Conservation (phyloP, 441 rosid genomes). For the Hura crepitans region DNA sequence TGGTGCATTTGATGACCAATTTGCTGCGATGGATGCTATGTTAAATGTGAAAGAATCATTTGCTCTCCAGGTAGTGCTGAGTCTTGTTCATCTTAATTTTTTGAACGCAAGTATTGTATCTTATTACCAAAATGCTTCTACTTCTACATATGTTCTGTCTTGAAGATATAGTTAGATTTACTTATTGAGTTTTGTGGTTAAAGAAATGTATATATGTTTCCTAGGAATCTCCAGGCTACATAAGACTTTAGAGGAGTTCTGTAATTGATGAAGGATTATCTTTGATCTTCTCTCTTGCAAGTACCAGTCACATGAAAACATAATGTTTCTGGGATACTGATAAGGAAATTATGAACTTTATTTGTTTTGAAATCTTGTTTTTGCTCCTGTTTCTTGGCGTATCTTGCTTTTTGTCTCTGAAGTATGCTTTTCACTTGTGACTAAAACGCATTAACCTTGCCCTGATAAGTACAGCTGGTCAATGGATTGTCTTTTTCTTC, state of each 20-base stretch:
- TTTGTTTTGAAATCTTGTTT: too few species aligned
- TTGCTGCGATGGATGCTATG: constrained; percentile 80
- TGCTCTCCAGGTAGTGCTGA: constrained; percentile 54
- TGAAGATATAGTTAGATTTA: neutral
- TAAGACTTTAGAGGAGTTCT: neutral
- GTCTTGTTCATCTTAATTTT: constrained; percentile 13
- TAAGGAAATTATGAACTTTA: neutral
- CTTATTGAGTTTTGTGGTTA: neutral
- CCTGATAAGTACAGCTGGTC: constrained; percentile 7
- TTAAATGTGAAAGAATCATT: constrained; percentile 69
- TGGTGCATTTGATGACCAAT: constrained; percentile 76
- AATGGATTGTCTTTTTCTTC: too few species aligned
- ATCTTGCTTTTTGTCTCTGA: neutral
- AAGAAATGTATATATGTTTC: neutral
- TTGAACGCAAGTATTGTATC: constrained; percentile 1
- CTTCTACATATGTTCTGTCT: neutral
- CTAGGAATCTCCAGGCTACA: neutral
- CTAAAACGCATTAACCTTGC: neutral
- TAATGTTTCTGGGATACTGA: neutral
- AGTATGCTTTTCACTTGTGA: neutral
- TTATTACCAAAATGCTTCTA: neutral
- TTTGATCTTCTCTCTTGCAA: too few species aligned
- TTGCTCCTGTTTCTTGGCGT: too few species aligned
- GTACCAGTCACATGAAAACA: too few species aligned
- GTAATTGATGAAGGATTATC: neutral